Conservation (phyloP, 192 early-diverging fungal species). For the Backusella mclennaniae region DNA sequence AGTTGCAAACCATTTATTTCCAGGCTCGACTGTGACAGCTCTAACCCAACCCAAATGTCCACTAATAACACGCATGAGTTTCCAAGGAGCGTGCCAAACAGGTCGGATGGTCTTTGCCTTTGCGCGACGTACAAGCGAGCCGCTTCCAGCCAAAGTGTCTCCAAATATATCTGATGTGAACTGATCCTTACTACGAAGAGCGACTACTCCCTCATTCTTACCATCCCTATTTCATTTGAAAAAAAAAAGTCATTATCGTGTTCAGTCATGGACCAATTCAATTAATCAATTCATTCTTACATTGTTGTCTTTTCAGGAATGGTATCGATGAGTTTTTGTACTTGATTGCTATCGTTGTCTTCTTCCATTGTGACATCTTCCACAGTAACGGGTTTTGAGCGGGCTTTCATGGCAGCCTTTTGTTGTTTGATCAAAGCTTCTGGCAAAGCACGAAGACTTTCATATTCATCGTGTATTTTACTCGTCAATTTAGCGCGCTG, state of each 20-base stretch:
- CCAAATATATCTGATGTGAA: conserved; percentile 45
- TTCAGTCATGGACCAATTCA: not conserved
- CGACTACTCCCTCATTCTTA: conserved; percentile 37
- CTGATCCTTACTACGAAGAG: conserved; percentile 35
- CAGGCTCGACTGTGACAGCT: conserved; percentile 87
- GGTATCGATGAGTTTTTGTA: conserved; percentile 43
- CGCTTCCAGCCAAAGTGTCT: conserved; percentile 30
- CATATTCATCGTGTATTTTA: conserved; percentile 79
- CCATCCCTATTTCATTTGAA: conserved; percentile 14
- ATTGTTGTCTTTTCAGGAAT: conserved; percentile 38
- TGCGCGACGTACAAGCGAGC: conserved; percentile 53
- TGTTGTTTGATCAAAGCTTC: conserved; percentile 53
- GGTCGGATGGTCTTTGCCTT: conserved; percentile 59
- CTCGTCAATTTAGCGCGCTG: conserved; percentile 68
- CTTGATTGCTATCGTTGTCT: conserved; percentile 35
- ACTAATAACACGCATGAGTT: conserved; percentile 94
- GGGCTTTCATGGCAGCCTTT: conserved; percentile 43
- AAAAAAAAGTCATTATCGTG: not conserved
- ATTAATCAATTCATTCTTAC: not conserved
- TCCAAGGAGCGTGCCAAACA: conserved; percentile 99
- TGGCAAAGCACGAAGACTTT: conserved; percentile 59
- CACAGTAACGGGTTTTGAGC: conserved; percentile 19
- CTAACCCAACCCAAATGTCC: conserved; percentile 98
- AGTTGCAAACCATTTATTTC: conserved; percentile 98
- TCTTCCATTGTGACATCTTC: conserved; percentile 28